phyloP scores from a whole-genome alignment of 495 filamentous ascomycete species.

The Beverwykella pulmonaria region DNA sequence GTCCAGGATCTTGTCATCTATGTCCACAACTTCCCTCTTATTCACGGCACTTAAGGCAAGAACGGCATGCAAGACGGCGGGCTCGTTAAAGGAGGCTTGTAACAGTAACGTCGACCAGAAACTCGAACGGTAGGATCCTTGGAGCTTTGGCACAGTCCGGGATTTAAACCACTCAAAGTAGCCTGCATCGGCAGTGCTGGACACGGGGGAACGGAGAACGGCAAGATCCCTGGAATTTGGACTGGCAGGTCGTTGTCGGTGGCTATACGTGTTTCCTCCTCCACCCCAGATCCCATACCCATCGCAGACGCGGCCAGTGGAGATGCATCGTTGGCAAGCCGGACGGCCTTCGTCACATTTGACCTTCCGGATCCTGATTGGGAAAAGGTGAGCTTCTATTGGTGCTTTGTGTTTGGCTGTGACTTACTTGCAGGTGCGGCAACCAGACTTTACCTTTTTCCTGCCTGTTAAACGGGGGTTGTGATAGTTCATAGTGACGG shows the following conservation, averaged over 20 bases:
- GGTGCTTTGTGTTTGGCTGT: not conserved
- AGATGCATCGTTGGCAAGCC: conserved; percentile 56
- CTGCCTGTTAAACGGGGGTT: not conserved
- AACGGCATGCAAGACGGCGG: conserved; percentile 56
- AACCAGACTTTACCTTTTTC: conserved; percentile 53
- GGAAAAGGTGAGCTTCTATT: not conserved
- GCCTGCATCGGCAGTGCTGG: conserved; percentile 35
- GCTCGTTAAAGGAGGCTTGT: conserved; percentile 51
- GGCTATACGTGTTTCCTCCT: conserved; percentile 46
- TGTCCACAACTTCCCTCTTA: conserved; percentile 24
- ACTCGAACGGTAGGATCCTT: conserved; percentile 49
- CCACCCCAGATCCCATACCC: conserved; percentile 58
- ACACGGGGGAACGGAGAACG: not conserved
- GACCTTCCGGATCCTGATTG: conserved; percentile 49
- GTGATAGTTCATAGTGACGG: not conserved
- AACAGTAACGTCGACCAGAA: conserved; percentile 56
- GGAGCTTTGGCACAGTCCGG: conserved; percentile 50
- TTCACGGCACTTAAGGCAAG: conserved; percentile 54
- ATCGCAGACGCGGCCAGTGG: conserved; percentile 47
- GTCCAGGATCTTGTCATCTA: conserved; percentile 15
- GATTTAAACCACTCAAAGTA: conserved; percentile 50
- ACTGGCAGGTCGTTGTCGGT: not conserved
- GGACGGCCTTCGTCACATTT: conserved; percentile 65
- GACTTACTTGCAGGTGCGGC: conserved; percentile 58
- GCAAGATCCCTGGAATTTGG: not conserved